Evolutionary conservation across 768 basidiomycete genomes (phyloP), one percentile per base, ranked within the genome.

Genomic region (Macrolepiota dolichaula): DNA sequence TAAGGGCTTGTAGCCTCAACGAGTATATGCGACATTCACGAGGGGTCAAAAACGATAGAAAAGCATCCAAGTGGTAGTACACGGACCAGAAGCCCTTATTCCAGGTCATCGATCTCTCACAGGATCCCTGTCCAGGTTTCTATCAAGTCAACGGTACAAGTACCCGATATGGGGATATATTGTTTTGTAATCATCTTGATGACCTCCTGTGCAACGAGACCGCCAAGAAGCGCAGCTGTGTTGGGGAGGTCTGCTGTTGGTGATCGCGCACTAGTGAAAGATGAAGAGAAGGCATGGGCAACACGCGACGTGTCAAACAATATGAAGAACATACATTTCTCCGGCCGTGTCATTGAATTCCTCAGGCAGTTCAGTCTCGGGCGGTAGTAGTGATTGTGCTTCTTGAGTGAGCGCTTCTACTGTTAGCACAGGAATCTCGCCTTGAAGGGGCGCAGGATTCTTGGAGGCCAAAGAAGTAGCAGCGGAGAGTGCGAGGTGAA

Each of bases 141-240:
- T 29, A 93, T 80, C 63, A 97, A 81, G 74, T 98, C 95, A 51
- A 96, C 77, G 24, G 93, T 80, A 66, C 90, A 92, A 65, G 88
- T 89, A 13, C 93, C 92, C 63, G 89, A 85, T 64, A 96, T 82
- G 7, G 97, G 96, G 13, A 96, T 82, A 70, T 99, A 99, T 73
- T 99, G 97, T 68, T 86, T 87, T 60, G 96, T 99, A 68, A 96
- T 89, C 75, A 98, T 81, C 81, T 99, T 98, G 81, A 98, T 98
- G 5, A 88, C 87, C 71, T 99, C 97, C 67, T 99, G 97, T 25
- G 96, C 94, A 19, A 98, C 89, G 37, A 98, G 73, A 2, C 97
- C 97, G 1, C 97, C 97, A 0, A 98, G 77, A 68, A 98, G 86
- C 1, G 96, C 96, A 0, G 96, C 93, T 1, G 88, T 95, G 65